These are phyloP conservation scores for Nemania bipapillata DNA, from an alignment of 2,329 filamentous ascomycete genomes.

Conservation along the genomic window DNA sequence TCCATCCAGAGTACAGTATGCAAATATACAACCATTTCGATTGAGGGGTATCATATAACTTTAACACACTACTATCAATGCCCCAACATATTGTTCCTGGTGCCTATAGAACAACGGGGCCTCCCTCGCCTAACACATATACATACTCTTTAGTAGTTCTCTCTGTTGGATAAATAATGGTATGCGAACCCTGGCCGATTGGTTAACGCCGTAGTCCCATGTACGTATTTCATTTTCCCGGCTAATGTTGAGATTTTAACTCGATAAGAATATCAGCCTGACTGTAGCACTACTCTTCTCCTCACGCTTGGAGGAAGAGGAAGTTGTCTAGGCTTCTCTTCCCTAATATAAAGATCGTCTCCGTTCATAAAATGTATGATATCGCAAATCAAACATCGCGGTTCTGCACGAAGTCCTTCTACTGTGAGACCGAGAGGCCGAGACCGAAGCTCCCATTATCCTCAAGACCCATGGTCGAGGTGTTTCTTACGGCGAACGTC, in stretches of 20 bases:
- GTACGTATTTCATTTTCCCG: not conserved
- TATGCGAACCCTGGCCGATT: not conserved
- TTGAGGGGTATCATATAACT: slow-evolving; percentile 17
- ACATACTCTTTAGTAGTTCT: not conserved
- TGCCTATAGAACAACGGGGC: not conserved
- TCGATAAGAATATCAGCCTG: not conserved
- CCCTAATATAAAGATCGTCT: not conserved
- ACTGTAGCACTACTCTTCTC: not conserved
- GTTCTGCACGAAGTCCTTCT: not conserved
- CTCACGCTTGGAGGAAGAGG: not conserved
- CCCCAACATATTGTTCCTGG: not conserved
- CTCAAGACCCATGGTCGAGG: slow-evolving; percentile 3
- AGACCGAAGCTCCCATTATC: not conserved
- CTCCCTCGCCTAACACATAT: slow-evolving; percentile 13
- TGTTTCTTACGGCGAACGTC: slow-evolving; percentile 37
- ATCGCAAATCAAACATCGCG: not conserved
- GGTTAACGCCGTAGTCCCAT: not conserved
- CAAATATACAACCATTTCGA: not conserved
- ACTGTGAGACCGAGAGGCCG: not conserved
- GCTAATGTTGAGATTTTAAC: not conserved
- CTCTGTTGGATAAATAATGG: not conserved
- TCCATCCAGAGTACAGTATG: not conserved
- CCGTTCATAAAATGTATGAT: not conserved
- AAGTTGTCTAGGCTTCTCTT: not conserved
- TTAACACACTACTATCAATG: not conserved